Conservation (phyloP, 1,139 yeast genomes). For the Schizosaccharomyces versatilis region DNA sequence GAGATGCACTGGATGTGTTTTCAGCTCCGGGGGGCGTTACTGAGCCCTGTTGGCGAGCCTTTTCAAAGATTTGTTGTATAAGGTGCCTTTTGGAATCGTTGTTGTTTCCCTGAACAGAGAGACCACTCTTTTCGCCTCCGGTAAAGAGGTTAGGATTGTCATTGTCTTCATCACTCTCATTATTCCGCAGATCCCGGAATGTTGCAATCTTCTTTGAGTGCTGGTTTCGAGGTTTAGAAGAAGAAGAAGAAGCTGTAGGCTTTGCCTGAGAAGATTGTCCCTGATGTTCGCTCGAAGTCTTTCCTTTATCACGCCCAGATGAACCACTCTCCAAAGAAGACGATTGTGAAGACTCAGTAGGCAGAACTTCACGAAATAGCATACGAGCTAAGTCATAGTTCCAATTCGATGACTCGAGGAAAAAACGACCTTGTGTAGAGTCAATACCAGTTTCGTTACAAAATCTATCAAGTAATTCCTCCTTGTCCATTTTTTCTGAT, state of each 20-base stretch:
- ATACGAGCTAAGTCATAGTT: slow-evolving; percentile 1
- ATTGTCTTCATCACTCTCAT: slow-evolving; percentile 35
- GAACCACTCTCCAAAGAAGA: background rate
- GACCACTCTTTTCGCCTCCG: slow-evolving; percentile 84
- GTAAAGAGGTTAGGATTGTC: slow-evolving; percentile 40
- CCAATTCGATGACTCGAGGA: slow-evolving; percentile 2
- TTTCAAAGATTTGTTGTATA: slow-evolving; percentile 36
- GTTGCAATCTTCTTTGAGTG: slow-evolving; percentile 4
- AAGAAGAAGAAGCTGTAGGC: background rate
- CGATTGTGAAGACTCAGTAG: background rate
- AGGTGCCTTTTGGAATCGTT: slow-evolving; percentile 19
- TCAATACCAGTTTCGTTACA: background rate
- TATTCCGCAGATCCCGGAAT: slow-evolving; percentile 29
- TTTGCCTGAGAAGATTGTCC: background rate
- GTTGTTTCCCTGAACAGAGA: slow-evolving; percentile 83
- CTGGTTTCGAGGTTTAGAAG: background rate
- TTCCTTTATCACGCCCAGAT: background rate
- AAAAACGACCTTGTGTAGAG: background rate
- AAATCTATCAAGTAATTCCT: background rate
- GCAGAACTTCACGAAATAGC: background rate
- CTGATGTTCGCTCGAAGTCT: background rate
- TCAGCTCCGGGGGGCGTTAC: background rate
- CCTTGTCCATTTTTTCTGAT: background rate
- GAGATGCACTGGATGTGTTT: background rate
- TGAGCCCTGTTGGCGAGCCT: slow-evolving; percentile 22